phyloP scores from a whole-genome alignment of 2,329 filamentous ascomycete species.

The Alternaria novae-zelandiae region DNA sequence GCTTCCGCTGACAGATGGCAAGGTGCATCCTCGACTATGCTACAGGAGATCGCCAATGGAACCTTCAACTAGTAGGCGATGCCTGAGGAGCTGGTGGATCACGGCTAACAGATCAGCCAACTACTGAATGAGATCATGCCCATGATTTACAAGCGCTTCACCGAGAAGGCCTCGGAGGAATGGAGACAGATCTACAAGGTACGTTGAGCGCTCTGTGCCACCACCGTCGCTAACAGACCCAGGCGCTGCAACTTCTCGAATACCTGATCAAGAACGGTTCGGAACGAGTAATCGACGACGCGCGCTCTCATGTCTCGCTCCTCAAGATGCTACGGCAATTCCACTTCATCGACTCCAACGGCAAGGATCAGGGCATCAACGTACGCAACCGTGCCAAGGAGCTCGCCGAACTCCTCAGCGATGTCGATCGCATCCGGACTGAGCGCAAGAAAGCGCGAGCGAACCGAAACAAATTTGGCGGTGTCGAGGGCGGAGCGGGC shows the following conservation, averaged over 20 bases:
- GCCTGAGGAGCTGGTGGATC: not conserved
- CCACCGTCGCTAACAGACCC: slow-evolving; percentile 21
- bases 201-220: slow-evolving; percentile 7
- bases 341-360: slow-evolving; percentile 93
- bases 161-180: slow-evolving; percentile 96
- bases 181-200: slow-evolving; percentile 99
- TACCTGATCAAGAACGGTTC: slow-evolving; percentile 98
- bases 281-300: slow-evolving; percentile 96
- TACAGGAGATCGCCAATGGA: slow-evolving; percentile 98
- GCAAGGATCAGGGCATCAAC: slow-evolving; percentile 98
- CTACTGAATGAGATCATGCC: slow-evolving; percentile 99
- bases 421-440: slow-evolving; percentile 81
- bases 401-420: slow-evolving; percentile 87
- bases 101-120: slow-evolving; percentile 66
- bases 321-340: slow-evolving; percentile 99
- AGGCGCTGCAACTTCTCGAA: slow-evolving; percentile 88
- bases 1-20: slow-evolving; percentile 19
- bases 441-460: slow-evolving; percentile 86
- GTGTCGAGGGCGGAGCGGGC: slow-evolving; percentile 82
- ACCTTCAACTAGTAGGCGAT: slow-evolving; percentile 92
- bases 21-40: slow-evolving; percentile 78
- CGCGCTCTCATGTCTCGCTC: slow-evolving; percentile 89
- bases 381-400: slow-evolving; percentile 97
- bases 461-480: slow-evolving; percentile 93
- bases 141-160: slow-evolving; percentile 99